Evolutionary conservation across 1,284 basidiomycete genomes (phyloP).

Genomic region (Somion occarium): DNA sequence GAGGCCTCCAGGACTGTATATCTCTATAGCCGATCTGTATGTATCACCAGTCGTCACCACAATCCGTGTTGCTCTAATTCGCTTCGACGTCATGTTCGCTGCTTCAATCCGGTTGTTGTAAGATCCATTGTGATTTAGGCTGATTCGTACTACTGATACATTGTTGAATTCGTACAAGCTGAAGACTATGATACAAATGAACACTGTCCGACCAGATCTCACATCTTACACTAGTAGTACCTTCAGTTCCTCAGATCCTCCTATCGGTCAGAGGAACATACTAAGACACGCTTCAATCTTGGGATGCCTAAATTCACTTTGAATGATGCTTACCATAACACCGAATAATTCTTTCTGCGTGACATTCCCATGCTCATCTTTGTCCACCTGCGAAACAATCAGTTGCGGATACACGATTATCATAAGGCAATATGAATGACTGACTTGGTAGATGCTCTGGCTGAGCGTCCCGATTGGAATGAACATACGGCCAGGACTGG

Average conservation of each 20-base stretch:
- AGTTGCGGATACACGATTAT: background rate
- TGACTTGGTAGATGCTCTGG: conserved; percentile 50
- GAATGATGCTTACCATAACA: conserved; percentile 59
- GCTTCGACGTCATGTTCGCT: no score
- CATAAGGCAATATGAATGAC: background rate
- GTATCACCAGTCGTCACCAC: no score
- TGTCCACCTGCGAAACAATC: conserved; percentile 55
- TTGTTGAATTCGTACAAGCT: no score
- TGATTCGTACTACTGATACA: no score
- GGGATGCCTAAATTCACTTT: conserved; percentile 3
- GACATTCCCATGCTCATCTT: conserved; percentile 70
- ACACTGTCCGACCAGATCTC: no score
- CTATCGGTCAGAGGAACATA: conserved; percentile 35
- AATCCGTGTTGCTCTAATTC: no score
- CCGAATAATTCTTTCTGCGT: conserved; percentile 69
- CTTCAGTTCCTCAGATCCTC: conserved; percentile 8
- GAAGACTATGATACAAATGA: no score
- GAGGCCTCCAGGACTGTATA: no score
- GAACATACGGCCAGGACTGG: conserved; percentile 86
- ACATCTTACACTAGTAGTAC: no score
- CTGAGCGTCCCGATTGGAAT: conserved; percentile 76
- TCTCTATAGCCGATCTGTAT: no score
- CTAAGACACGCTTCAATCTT: conserved; percentile 9
- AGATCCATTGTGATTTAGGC: no score
- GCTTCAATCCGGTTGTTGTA: no score